Base-by-base conservation (phyloP, 225 moss, liverwort and hornwort species). In the Ulota crispa region DNA sequence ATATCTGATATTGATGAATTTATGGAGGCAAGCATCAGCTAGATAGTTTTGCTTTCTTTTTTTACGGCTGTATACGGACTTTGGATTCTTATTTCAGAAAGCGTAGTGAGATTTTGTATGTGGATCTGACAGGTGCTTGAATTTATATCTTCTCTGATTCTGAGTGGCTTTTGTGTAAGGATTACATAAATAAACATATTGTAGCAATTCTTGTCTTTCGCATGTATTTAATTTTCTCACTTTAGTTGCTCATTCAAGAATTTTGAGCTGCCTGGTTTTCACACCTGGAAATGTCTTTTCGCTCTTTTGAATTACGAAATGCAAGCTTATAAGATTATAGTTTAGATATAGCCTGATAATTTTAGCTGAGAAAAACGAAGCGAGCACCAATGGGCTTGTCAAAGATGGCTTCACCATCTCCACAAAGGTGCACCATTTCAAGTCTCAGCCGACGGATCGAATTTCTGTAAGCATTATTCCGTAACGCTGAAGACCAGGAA, bases 321-420 rank as follows among this genome's bases (percentile, higher is more conserved):
- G 27, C 68, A 37, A 82, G 21, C 28, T 60, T 28, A 3, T 19
- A 52, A 68, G 68, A 34, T n/a, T 75, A 11, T 64, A 28, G 15
- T 34, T 24, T 36, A 8, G 21, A 10, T 41, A 7, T 3, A 68
- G 59, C n/a, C 68, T 50, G 82, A 76, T 61, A 34, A 20, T 59
- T 59, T 13, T 8, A 60, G 47, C 26, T 47, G 60, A 26, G 59
- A n/a, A 21, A 37, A 76, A 69, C 32, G 31, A 68, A 75, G 68
- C 24, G 47, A 68, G 67, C 81, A 59, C 27, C 50, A 67, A 75
- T 73, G 32, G 57, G 67, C 34, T 55, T 81, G 75, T 75, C 13
- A 75, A 67, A 77, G 68, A 45, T 75, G 75, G 15, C 68, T 60
- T 75, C 47, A 45, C 47, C 75, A 75, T 68, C 67, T 68, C 57